Evolutionary conservation across 352 stramenopile species (phyloP).

Genomic region (Globisporangium viniferum): DNA sequence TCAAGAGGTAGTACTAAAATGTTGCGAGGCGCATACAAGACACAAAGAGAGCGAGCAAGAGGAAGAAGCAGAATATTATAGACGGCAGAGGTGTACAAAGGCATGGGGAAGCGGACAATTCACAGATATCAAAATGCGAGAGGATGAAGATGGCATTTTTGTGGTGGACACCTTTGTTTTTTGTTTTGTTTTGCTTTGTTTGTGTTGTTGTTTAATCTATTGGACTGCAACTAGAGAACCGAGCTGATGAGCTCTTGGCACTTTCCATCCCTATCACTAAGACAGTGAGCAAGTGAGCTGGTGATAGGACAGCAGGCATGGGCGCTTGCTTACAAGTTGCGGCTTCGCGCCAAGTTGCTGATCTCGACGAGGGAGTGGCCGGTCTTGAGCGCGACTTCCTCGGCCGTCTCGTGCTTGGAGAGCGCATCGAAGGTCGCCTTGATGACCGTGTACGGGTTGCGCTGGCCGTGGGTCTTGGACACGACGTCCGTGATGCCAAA

Average conservation of each 20-base stretch:
- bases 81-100: conserved; percentile 1
- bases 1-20: not conserved
- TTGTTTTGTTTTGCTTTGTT: conserved; percentile 8
- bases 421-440: conserved; percentile 94
- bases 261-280: not conserved
- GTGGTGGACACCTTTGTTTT: conserved; percentile 2
- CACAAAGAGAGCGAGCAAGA: not conserved
- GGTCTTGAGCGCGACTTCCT: conserved; percentile 93
- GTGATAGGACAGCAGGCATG: not conserved
- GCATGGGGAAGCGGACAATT: not conserved
- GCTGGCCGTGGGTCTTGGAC: conserved; percentile 91
- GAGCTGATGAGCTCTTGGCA: not conserved
- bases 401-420: conserved; percentile 91
- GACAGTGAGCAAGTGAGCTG: not conserved
- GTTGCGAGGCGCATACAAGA: not conserved
- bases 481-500: conserved; percentile 93
- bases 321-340: conserved; percentile 49
- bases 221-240: conserved; percentile 3
- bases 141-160: not conserved
- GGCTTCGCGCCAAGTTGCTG: conserved; percentile 66
- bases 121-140: not conserved
- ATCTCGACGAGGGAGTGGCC: conserved; percentile 82
- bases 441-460: conserved; percentile 94
- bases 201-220: conserved; percentile 9
- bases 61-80: not conserved